Percentiles rank a stretch among this genome's conserved stretches.
These are phyloP conservation scores for bread wheat (Triticum aestivum) DNA, from an alignment of 176 grass and related monocot genomes.

Conservation along the genomic window IWGSC_CS_RefSeq_v2.1 NC_057812.1:696748350-696748849, in stretches of 20 bases:
- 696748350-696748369: constrained; percentile 47
- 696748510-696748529: constrained; percentile 60
- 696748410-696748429: constrained; percentile 2
- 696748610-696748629: constrained; percentile 51
- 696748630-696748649: constrained; percentile 46
- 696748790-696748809: constrained; percentile 71
- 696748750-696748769: constrained; percentile 74
- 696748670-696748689: constrained; percentile 62
- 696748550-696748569: constrained; percentile 71
- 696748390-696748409: constrained; percentile 55
- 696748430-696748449: constrained; percentile 71
- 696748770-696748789: constrained; percentile 52
- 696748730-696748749: constrained; percentile 62
- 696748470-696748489: constrained; percentile 52
- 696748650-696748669: constrained; percentile 48
- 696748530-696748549: constrained; percentile 74
- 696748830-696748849: constrained; percentile 45
- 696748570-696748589: constrained; percentile 60
- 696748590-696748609: constrained; percentile 59
- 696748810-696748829: constrained; percentile 55
- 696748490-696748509: constrained; percentile 47
- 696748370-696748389: constrained; percentile 72
- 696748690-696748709: constrained; percentile 4
- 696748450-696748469: constrained; percentile 72
- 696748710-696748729: constrained; percentile 37